Conservation (phyloP, 345 rosid genomes). For the Eutrema japonicum region DNA sequence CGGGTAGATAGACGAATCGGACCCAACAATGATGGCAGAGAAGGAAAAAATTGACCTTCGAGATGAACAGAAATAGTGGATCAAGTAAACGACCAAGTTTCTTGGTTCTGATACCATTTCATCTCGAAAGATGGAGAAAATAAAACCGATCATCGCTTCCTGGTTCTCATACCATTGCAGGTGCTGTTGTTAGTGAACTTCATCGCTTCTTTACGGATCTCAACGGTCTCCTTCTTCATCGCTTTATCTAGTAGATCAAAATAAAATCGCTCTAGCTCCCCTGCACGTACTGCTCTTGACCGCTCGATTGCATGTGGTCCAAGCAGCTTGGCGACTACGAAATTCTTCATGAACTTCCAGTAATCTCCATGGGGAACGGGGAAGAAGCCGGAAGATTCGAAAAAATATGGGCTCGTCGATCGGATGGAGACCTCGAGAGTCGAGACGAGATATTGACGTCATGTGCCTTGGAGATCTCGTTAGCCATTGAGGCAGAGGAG, state of each 20-base stretch:
- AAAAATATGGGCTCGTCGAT: conserved; percentile 19
- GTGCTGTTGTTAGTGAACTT: conserved; percentile 31
- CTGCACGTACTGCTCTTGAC: conserved; percentile 19
- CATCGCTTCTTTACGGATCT: conserved; percentile 15
- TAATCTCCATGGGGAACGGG: conserved; percentile 27
- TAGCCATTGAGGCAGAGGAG: conserved; percentile 25
- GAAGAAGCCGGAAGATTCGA: conserved; percentile 27
- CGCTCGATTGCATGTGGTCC: conserved; percentile 33
- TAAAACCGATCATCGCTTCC: too few species aligned
- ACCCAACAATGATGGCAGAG: too few species aligned
- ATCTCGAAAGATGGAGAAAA: too few species aligned
- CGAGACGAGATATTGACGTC: conserved; percentile 28
- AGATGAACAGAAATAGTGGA: too few species aligned
- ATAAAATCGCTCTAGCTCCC: conserved; percentile 29
- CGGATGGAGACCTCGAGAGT: conserved; percentile 9
- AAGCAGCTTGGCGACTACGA: conserved; percentile 27
- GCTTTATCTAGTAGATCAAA: conserved; percentile 27
- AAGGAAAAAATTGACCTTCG: too few species aligned
- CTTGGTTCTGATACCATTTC: too few species aligned
- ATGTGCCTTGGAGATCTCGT: conserved; percentile 25
- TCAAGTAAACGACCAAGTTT: too few species aligned
- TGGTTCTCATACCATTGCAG: neutral
- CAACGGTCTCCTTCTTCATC: conserved; percentile 22
- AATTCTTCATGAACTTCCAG: conserved; percentile 44
- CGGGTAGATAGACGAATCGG: too few species aligned